phyloP scores from a whole-genome alignment of 805 yeast species.

The Ogataea methylovora region DNA sequence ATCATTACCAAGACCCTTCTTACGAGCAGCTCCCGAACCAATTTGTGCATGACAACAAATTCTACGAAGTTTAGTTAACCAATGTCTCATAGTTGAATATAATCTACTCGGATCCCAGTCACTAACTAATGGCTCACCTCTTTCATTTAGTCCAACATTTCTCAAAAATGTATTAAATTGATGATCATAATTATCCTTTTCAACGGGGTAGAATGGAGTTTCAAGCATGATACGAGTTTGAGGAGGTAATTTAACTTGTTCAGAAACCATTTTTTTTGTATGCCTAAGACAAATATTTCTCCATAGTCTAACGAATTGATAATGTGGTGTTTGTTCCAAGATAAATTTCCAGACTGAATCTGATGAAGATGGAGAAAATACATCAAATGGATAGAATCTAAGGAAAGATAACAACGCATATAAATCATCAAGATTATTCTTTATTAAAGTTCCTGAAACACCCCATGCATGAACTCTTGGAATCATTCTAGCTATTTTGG shows the following conservation, averaged over 20 bases:
- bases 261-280: conserved; percentile 73
- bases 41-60: conserved; percentile 74
- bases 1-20: conserved; percentile 3
- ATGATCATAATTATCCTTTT: conserved; percentile 74
- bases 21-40: conserved; percentile 7
- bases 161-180: conserved; percentile 50
- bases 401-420: conserved; percentile 65
- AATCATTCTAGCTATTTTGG: conserved; percentile 69
- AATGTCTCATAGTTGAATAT: conserved; percentile 45
- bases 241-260: conserved; percentile 70
- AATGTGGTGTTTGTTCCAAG: conserved; percentile 17
- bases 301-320: conserved; percentile 48
- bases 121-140: conserved; percentile 40
- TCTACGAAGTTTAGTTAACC: conserved; percentile 67
- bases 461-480: conserved; percentile 95
- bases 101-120: conserved; percentile 43
- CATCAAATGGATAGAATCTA: conserved; percentile 55
- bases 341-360: conserved; percentile 21
- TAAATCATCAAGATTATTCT: conserved; percentile 57
- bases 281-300: conserved; percentile 59
- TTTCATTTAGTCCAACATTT: conserved; percentile 45
- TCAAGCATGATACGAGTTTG: conserved; percentile 67
- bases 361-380: conserved; percentile 9
- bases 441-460: conserved; percentile 91
- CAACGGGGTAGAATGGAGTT: conserved; percentile 74